Conservation (phyloP, 768 basidiomycete species). For the Calocybe cyanea region DNA sequence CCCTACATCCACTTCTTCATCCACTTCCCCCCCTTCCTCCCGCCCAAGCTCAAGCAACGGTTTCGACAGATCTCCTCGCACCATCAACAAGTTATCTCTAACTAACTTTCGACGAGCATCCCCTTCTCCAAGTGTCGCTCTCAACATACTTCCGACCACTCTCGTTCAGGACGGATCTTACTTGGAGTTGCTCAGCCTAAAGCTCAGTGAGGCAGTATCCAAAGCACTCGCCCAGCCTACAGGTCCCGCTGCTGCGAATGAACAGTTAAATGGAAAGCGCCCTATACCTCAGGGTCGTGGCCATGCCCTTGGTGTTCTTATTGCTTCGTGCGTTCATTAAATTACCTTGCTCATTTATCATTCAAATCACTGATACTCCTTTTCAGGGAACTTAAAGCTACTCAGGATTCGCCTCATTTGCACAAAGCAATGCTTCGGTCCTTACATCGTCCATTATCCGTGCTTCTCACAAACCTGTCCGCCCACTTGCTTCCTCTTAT, state of each 20-base stretch:
- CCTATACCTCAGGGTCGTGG: conserved; percentile 77
- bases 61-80: conserved; percentile 44
- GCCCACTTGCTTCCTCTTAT: conserved; percentile 63
- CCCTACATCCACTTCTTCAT: conserved; percentile 13
- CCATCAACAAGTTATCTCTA: conserved; percentile 57
- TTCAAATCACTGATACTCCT: conserved; percentile 11
- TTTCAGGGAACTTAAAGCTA: conserved; percentile 64
- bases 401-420: conserved; percentile 59
- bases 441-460: conserved; percentile 74
- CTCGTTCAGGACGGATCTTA: conserved; percentile 78
- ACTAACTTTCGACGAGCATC: conserved; percentile 56
- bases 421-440: conserved; percentile 67
- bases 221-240: conserved; percentile 67
- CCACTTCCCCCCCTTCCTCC: conserved; percentile 21
- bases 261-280: conserved; percentile 60
- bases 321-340: conserved; percentile 56
- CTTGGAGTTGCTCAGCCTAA: conserved; percentile 70
- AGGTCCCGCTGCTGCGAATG: conserved; percentile 46
- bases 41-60: conserved; percentile 35
- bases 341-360: conserved; percentile 3
- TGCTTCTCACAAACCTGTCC: conserved; percentile 67
- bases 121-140: conserved; percentile 35
- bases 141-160: conserved; percentile 33
- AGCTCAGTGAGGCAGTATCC: conserved; percentile 78
- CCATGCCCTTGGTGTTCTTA: conserved; percentile 58